A percentile compares a stretch with the other conserved stretches of the same genome.
Conservation (phyloP, 768 basidiomycete species). For the Pleurotus tuoliensis region DNA sequence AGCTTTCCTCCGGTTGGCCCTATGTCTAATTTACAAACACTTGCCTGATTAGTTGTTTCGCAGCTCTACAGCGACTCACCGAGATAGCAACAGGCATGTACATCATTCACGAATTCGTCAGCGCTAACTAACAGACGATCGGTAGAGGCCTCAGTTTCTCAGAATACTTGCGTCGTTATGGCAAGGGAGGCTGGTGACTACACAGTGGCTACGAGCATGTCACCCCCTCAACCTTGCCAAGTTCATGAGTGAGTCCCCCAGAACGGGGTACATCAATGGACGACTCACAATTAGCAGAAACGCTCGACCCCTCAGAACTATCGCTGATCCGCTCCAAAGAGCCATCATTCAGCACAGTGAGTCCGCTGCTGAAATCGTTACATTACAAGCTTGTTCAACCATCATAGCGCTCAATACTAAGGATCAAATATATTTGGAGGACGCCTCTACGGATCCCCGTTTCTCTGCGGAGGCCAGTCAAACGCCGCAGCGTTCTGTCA, state of each 20-base stretch:
- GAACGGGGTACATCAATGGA: not conserved
- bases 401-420: conserved; percentile 60
- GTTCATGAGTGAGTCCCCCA: conserved; percentile 57
- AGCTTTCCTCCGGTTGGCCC: conserved; percentile 52
- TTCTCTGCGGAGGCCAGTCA: conserved; percentile 68
- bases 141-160: conserved; percentile 61
- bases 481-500: conserved; percentile 53
- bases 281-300: conserved; percentile 34
- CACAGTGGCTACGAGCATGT: conserved; percentile 64
- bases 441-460: conserved; percentile 60
- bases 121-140: not conserved
- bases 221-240: conserved; percentile 54
- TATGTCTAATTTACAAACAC: not conserved
- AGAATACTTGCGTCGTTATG: conserved; percentile 65
- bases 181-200: conserved; percentile 70
- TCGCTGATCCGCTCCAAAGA: conserved; percentile 59
- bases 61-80: conserved; percentile 64
- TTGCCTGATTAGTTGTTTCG: not conserved
- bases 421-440: conserved; percentile 55
- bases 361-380: conserved; percentile 14
- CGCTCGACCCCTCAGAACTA: conserved; percentile 53
- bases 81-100: conserved; percentile 63
- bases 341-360: conserved; percentile 65
- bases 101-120: too few species aligned
- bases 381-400: not conserved